A percentile compares a stretch with the other conserved stretches of the same genome.
phyloP scores from a whole-genome alignment of 164 flowering plant genomes.

The Berberis thunbergii region DNA sequence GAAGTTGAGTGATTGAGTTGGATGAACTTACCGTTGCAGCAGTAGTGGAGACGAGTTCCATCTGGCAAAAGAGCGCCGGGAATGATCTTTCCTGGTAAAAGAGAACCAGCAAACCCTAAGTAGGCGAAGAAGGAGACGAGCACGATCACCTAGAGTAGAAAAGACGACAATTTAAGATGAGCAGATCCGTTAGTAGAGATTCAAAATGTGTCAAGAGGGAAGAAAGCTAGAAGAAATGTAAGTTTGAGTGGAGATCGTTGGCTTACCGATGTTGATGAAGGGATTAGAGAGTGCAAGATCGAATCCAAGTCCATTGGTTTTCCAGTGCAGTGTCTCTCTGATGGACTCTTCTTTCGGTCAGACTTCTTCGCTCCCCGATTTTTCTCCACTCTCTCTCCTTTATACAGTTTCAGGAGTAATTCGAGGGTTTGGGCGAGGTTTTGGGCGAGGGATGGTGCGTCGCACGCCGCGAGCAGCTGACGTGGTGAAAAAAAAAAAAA shows the following conservation, averaged over 20 bases:
- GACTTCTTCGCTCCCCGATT: too few relatives aligned
- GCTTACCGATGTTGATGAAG: slow-evolving; percentile 59
- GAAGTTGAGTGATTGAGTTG: not conserved
- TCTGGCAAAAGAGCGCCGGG: slow-evolving; percentile 62
- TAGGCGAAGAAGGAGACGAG: slow-evolving; percentile 48
- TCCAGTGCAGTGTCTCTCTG: too few relatives aligned
- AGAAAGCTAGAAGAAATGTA: not conserved
- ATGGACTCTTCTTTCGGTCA: too few relatives aligned
- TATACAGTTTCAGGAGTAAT: too few relatives aligned
- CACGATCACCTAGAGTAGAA: slow-evolving; percentile 33
- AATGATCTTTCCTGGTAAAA: slow-evolving; percentile 67
- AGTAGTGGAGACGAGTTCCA: slow-evolving; percentile 66
- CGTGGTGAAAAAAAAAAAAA: too few relatives aligned
- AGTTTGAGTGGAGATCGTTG: not conserved
- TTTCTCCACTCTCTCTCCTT: too few relatives aligned
- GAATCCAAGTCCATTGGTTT: slow-evolving; percentile 31
- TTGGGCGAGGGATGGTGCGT: too few relatives aligned
- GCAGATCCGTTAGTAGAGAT: not conserved
- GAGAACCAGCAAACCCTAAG: slow-evolving; percentile 55
- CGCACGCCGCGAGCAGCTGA: too few relatives aligned
- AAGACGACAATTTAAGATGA: not conserved
- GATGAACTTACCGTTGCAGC: slow-evolving; percentile 64
- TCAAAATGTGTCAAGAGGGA: not conserved
- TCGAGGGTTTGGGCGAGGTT: too few relatives aligned
- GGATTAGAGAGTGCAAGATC: slow-evolving; percentile 33